Base-by-base conservation (phyloP, 139 green algal genomes). In the Astrephomene gubernaculifera region DNA sequence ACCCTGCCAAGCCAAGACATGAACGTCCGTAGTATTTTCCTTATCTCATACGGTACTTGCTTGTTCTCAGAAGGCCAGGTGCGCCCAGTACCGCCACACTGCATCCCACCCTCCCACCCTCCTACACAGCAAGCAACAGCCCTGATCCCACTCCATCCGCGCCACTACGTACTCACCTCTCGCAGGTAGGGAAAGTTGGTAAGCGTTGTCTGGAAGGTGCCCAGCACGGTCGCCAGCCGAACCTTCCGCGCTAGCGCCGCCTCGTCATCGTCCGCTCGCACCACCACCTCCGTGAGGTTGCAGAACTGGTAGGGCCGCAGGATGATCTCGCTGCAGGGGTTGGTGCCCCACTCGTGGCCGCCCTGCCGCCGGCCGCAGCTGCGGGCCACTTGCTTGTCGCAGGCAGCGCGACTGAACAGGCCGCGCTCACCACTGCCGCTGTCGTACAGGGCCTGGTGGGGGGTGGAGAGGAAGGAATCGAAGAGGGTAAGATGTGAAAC, bases 241-340 rank as follows among this genome's bases (percentile, higher is more conserved):
- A 87, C 88, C 88, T 91, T 91, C 64, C 88, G 79, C 41, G 45
- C 63, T 41, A 91, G 80, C 52, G 57, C 64, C 53, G 54, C 57
- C 33, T 65, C n/a, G 71, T 71, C 49, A 64, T 91, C 88, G 27
- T 6, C 29, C n/a, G 65, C 73, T 14, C 88, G 81, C 31, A 91
- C 82, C 53, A 91, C 79, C 43, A 91, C 88, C 85, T 91, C 88
- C 0, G 88, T 90, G 14, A 91, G 88, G 80, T 91, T 91, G 84
- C 88, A 91, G 72, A 91, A 89, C 84, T 91, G 88, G 71, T 89
- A 87, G 35, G 88, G 88, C 25, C 88, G 79, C 71, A 91, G 85
- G 41, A 91, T 88, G 79, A 91, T 91, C 84, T 91, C 88, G 44
- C 79, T 85, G 88, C 84, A 89, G 45, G 88, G 88, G 88, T 91